phyloP scores from a whole-genome alignment of 1,284 basidiomycete genomes.

The Porodaedalea pini region DNA sequence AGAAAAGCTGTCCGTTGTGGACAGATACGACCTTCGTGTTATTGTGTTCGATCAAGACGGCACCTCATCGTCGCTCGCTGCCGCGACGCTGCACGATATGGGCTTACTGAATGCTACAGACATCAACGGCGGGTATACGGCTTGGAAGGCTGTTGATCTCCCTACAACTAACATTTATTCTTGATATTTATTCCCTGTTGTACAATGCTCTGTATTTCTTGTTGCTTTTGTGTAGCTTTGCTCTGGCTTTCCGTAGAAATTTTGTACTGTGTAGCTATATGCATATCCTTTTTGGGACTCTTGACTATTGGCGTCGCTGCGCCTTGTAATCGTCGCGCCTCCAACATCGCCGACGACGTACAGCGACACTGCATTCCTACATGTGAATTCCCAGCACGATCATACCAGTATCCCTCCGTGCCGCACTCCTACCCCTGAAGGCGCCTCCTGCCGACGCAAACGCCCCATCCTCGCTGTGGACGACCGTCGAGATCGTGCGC shows the following conservation, averaged over 20 bases:
- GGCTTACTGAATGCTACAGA: conserved; percentile 72
- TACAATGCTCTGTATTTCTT: neutral
- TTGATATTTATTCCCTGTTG: neutral
- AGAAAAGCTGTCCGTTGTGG: conserved; percentile 54
- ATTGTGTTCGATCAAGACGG: conserved; percentile 73
- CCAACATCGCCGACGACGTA: too few species aligned
- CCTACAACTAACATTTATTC: conserved; percentile 32
- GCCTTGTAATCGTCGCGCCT: too few species aligned
- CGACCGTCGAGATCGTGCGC: too few species aligned
- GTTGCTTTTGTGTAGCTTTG: neutral
- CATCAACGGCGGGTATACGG: conserved; percentile 65
- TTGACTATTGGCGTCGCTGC: too few species aligned
- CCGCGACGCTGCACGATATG: conserved; percentile 58
- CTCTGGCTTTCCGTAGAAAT: neutral
- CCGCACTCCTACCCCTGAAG: too few species aligned
- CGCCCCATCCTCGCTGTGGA: too few species aligned
- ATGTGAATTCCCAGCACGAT: too few species aligned
- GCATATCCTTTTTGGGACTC: too few species aligned
- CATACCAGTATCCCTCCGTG: too few species aligned
- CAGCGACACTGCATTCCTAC: too few species aligned
- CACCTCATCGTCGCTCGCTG: conserved; percentile 65
- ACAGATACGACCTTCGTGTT: conserved; percentile 65
- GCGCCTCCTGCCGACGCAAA: too few species aligned
- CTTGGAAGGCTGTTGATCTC: conserved; percentile 63
- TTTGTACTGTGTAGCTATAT: neutral